phyloP scores from a whole-genome alignment of 164 flowering plant species.

The Pachysandra terminalis region DNA sequence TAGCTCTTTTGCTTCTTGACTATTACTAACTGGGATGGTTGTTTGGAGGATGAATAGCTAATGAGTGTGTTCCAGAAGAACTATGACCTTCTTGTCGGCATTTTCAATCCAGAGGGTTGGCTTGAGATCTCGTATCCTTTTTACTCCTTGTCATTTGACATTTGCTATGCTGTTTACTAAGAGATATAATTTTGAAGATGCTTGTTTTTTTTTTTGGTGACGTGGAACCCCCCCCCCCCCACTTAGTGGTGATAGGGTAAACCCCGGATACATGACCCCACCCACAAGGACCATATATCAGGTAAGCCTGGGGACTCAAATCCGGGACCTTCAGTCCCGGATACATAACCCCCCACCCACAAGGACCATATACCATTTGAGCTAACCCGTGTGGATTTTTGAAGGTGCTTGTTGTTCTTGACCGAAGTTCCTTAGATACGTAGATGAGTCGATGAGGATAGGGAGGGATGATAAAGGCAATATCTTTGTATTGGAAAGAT shows the following conservation, averaged over 20 bases:
- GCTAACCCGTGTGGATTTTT: too few relatives aligned
- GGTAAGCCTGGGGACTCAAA: too few relatives aligned
- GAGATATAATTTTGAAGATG: too few relatives aligned
- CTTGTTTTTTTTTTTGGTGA: too few relatives aligned
- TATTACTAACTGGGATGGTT: background rate
- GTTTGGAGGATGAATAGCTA: constrained; percentile 37
- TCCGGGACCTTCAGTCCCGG: too few relatives aligned
- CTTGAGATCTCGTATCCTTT: constrained; percentile 91
- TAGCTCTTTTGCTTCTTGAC: background rate
- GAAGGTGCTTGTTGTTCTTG: too few relatives aligned
- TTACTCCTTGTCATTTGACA: background rate
- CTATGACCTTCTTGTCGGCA: constrained; percentile 65
- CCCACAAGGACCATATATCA: too few relatives aligned
- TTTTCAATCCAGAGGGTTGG: constrained; percentile 97
- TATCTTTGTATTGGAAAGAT: constrained; percentile 73
- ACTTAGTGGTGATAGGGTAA: too few relatives aligned
- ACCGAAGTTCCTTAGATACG: constrained; percentile 56
- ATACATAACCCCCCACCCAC: too few relatives aligned
- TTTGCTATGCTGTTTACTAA: background rate
- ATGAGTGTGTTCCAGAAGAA: constrained; percentile 78
- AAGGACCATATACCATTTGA: too few relatives aligned
- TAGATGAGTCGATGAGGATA: constrained; percentile 70
- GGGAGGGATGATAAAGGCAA: constrained; percentile 92
- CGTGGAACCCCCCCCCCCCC: too few relatives aligned
- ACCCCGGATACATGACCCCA: too few relatives aligned